phyloP scores from a whole-genome alignment of 2,329 filamentous ascomycete genomes.

The Drechslerella dactyloides region DNA sequence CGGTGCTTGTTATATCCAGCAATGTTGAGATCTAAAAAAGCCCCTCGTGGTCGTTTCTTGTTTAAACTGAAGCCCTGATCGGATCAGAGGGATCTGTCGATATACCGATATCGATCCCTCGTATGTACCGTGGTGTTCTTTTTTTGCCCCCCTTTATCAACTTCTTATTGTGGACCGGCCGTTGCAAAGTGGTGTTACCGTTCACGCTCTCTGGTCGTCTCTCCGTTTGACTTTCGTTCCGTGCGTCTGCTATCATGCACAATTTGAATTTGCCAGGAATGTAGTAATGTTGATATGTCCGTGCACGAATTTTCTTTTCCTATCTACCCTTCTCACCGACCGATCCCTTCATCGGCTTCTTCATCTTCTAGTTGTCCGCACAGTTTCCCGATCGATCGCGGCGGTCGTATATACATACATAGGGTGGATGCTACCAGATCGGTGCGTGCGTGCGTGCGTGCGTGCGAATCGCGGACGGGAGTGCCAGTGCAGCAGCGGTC shows the following conservation, averaged over 20 bases:
- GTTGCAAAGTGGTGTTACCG: slow-evolving; percentile 22
- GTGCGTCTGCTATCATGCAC: slow-evolving; percentile 9
- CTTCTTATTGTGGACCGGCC: slow-evolving; percentile 16
- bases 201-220: slow-evolving; percentile 8
- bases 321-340: neutral
- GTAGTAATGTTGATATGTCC: slow-evolving; percentile 14
- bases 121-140: slow-evolving; percentile 6
- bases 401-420: too few relatives aligned
- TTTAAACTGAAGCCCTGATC: neutral
- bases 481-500: too few relatives aligned
- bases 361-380: too few relatives aligned
- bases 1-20: slow-evolving; percentile 2
- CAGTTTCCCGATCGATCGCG: too few relatives aligned
- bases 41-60: neutral
- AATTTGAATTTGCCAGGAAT: slow-evolving; percentile 8
- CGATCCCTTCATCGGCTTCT: neutral
- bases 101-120: slow-evolving; percentile 10
- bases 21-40: neutral
- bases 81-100: neutral
- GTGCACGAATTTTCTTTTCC: slow-evolving; percentile 10
- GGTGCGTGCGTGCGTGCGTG: too few relatives aligned
- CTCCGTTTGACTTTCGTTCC: neutral
- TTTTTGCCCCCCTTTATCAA: slow-evolving; percentile 17
- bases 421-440: too few relatives aligned
- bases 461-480: too few relatives aligned